Conservation (phyloP, 202 grass and related monocot genomes). For the Cymbopogon flexuosus region DNA sequence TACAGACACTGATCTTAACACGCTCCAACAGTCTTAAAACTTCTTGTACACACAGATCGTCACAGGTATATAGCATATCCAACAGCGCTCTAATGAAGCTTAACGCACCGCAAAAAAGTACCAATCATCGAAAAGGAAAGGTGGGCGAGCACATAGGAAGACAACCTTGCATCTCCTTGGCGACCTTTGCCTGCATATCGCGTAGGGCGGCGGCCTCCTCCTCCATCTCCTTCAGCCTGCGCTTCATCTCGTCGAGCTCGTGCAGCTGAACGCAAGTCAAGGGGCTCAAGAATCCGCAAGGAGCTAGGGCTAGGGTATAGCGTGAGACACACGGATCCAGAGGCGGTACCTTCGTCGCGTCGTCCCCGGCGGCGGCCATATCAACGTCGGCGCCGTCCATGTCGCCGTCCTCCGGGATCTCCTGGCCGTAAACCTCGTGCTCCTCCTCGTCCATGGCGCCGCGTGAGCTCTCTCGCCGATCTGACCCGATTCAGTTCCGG, state of each 20-base stretch:
- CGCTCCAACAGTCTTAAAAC: not conserved
- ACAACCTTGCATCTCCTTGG: slow-evolving; percentile 79
- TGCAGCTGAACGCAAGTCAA: slow-evolving; percentile 24
- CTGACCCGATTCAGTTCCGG: not conserved
- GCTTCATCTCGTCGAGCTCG: slow-evolving; percentile 72
- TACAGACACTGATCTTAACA: not conserved
- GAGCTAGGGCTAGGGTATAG: slow-evolving; percentile 36
- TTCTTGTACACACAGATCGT: not conserved
- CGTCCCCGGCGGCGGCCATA: slow-evolving; percentile 41
- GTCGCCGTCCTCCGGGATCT: slow-evolving; percentile 80
- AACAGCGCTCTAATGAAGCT: not conserved
- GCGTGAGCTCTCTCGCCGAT: slow-evolving; percentile 8
- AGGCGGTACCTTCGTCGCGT: slow-evolving; percentile 35
- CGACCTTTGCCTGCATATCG: slow-evolving; percentile 72
- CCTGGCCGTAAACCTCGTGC: slow-evolving; percentile 87
- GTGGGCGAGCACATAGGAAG: not conserved
- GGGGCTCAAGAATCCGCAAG: not conserved
- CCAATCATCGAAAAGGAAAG: not conserved
- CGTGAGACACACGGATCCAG: not conserved
- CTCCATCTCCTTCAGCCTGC: slow-evolving; percentile 67
- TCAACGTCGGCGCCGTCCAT: slow-evolving; percentile 72
- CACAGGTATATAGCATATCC: not conserved
- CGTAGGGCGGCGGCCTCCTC: slow-evolving; percentile 67
- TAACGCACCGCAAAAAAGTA: not conserved
- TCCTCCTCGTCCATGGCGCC: slow-evolving; percentile 74